Percentiles rank a stretch among this genome's conserved stretches.
Conservation (phyloP, 306 rosid genomes). For the Prinsepia uniflora region DNA sequence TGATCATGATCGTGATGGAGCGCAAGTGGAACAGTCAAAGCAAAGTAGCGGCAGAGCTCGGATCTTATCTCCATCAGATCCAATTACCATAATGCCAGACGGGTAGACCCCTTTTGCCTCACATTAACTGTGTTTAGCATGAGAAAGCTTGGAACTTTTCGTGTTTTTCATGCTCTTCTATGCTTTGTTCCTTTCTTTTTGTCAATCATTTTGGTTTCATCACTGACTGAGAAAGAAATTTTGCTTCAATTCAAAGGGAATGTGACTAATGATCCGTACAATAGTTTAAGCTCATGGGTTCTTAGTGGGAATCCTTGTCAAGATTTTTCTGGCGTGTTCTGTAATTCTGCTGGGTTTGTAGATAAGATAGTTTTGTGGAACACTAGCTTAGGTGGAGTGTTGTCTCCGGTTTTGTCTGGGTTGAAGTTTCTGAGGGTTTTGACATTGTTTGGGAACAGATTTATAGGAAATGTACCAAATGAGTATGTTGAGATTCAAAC, state of each 20-base stretch:
- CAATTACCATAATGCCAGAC: conserved; percentile 53
- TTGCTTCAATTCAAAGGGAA: conserved; percentile 83
- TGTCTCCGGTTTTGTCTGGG: conserved; percentile 67
- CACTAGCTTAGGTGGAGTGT: conserved; percentile 69
- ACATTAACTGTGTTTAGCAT: conserved; percentile 47
- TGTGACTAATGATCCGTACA: conserved; percentile 65
- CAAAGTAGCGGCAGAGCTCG: conserved; percentile 32
- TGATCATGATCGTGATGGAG: conserved; percentile 32
- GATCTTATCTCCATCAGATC: conserved; percentile 34
- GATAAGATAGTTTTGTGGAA: conserved; percentile 87
- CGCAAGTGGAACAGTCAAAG: conserved; percentile 20
- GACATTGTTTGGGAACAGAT: conserved; percentile 78
- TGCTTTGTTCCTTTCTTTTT: conserved; percentile 43
- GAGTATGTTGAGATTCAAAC: conserved; percentile 59
- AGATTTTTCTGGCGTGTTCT: conserved; percentile 56
- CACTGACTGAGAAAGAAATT: conserved; percentile 68
- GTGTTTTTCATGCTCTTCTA: conserved; percentile 71
- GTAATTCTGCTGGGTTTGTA: conserved; percentile 69
- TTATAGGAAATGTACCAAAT: conserved; percentile 66
- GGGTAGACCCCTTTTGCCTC: conserved; percentile 40
- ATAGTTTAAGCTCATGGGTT: conserved; percentile 61
- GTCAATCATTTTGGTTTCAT: conserved; percentile 35
- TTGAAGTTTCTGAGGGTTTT: conserved; percentile 72
- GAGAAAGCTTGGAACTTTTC: conserved; percentile 56
- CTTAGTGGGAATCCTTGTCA: conserved; percentile 62